Evolutionary conservation across 2,329 filamentous ascomycete species (phyloP).

Genomic region (Trichoderma breve): DNA sequence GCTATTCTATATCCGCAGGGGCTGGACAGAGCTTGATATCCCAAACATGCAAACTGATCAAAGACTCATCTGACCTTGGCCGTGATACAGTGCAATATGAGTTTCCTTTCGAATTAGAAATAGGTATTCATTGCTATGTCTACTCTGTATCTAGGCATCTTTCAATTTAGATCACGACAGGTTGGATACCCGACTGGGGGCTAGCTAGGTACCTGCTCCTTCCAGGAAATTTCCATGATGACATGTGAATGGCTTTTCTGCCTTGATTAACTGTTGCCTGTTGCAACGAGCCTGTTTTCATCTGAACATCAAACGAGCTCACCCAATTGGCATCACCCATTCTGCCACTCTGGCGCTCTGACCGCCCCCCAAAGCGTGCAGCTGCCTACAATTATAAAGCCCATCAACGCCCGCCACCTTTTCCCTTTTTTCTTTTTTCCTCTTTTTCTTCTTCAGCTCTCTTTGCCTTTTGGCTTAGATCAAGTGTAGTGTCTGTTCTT

Average conservation of each 20-base stretch:
- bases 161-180: neutral
- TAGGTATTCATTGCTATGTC: neutral
- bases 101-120: neutral
- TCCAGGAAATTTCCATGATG: neutral
- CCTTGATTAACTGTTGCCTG: neutral
- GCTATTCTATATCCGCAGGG: neutral
- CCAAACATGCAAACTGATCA: neutral
- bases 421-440: slow-evolving; percentile 24
- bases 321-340: neutral
- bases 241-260: neutral
- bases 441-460: slow-evolving; percentile 39
- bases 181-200: neutral
- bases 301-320: neutral
- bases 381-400: slow-evolving; percentile 25
- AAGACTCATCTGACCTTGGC: neutral
- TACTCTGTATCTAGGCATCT: neutral
- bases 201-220: neutral
- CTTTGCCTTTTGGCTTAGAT: slow-evolving; percentile 69
- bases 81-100: neutral
- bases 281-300: neutral
- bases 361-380: neutral
- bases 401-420: neutral
- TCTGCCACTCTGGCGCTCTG: slow-evolving; percentile 22
- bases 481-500: slow-evolving; percentile 96
- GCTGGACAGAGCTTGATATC: slow-evolving; percentile 9